Base-by-base conservation (phyloP, 768 basidiomycete species). In the Trametes cinnabarina region DNA sequence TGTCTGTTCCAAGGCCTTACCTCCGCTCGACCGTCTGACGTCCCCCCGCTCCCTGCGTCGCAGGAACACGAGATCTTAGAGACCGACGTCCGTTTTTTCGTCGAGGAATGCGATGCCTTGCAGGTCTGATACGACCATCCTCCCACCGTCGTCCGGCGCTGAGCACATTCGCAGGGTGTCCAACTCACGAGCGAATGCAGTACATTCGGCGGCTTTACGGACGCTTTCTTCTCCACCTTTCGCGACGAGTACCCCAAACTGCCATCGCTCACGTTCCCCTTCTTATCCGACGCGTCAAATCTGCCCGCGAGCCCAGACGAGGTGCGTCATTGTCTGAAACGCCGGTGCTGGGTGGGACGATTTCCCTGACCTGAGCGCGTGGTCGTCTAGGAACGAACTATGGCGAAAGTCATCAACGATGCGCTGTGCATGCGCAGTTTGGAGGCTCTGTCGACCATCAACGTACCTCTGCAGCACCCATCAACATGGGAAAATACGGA, bases 71-170 rank as follows among this genome's bases (percentile, higher is more conserved):
- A 79, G 48, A 65, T 91, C 47, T 85, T 90, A 82, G 89, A 92
- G 41, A 83, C 80, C 4, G 76, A 83, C 12, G 74, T 92, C 50
- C 80, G 90, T 17, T 73, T 78, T 15, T 81, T 88, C 53, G 77
- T 88, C 4, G 90, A 93, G 67, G 89, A 90, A 62, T 89, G 88
- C 65, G 81, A 91, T 67, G 79, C 80, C 50, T 76, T 87, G 14
- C 90, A 91, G 82, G 90, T 88, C 7, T 5, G 30, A 32, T 32
- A 32, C 30, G 30, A 51, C 8, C 48, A 2, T 23, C 6, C 58
- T 14, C 15, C 20, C 35, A 15, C 15, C 15, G 34, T 37, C 39
- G 42, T 46, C 0, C 26, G 37, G 15, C 15, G n/a, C 40, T 23
- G 17, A 34, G 15, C 2, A 17, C 15, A 20, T 42, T 28, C 19